A percentile compares a stretch with the other conserved stretches of the same genome.
These are phyloP conservation scores for Rhizopus stolonifer DNA, from an alignment of 371 early-diverging fungal species.

Conservation along the genomic window DNA sequence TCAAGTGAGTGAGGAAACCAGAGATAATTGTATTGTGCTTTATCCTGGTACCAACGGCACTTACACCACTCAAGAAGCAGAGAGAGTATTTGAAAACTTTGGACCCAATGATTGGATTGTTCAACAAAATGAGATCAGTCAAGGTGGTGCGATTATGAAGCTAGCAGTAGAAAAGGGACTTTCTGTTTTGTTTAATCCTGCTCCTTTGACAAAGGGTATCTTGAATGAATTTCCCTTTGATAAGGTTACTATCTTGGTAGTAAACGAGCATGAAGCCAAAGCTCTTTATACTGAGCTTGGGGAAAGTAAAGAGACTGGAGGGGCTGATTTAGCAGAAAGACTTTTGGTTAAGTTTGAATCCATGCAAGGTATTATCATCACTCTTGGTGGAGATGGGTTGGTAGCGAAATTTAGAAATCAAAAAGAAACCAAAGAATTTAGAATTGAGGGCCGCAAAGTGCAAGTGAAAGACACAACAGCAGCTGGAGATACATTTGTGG, in stretches of 20 bases:
- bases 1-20: slow-evolving; percentile 67
- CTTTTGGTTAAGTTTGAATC: slow-evolving; percentile 38
- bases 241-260: slow-evolving; percentile 70
- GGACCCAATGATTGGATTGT: slow-evolving; percentile 65
- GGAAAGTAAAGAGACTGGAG: slow-evolving; percentile 19
- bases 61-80: slow-evolving; percentile 43
- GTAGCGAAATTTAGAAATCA: slow-evolving; percentile 48
- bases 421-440: slow-evolving; percentile 33
- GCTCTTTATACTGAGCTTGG: slow-evolving; percentile 40
- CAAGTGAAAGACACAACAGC: slow-evolving; percentile 71
- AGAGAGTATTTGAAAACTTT: slow-evolving; percentile 43
- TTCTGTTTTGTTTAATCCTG: slow-evolving; percentile 82
- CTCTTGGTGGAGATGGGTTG: slow-evolving; percentile 72
- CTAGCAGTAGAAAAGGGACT: slow-evolving; percentile 60
- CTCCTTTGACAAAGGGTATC: slow-evolving; percentile 71
- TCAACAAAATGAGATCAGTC: slow-evolving; percentile 85
- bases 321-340: slow-evolving; percentile 39
- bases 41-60: slow-evolving; percentile 78
- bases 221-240: slow-evolving; percentile 57
- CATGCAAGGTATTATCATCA: slow-evolving; percentile 68
- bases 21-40: slow-evolving; percentile 87
- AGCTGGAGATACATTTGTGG: slow-evolving; percentile 87
- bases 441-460: slow-evolving; percentile 45
- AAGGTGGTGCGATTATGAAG: slow-evolving; percentile 66
- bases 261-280: slow-evolving; percentile 79